phyloP scores from a whole-genome alignment of 768 basidiomycete species.

The Russula vinacea region DNA sequence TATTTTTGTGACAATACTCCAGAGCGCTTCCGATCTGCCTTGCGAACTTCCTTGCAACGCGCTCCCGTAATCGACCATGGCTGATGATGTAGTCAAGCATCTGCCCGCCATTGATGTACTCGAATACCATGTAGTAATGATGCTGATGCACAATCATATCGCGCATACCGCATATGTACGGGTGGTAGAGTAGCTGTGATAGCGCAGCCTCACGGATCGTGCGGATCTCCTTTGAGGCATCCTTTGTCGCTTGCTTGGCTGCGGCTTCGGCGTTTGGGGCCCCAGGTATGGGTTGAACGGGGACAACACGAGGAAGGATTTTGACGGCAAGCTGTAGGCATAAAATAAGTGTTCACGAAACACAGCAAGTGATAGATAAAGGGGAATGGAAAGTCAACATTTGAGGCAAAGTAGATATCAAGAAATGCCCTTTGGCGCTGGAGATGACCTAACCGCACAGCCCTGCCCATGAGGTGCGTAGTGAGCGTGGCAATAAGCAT shows the following conservation, averaged over 20 bases:
- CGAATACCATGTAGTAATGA: conserved; percentile 99
- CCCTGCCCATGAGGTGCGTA: conserved; percentile 3
- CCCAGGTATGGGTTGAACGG: conserved; percentile 49
- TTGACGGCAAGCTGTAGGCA: conserved; percentile 86
- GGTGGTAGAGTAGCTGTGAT: conserved; percentile 94
- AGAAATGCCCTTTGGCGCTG: conserved; percentile 11
- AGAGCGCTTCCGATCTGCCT: conserved; percentile 95
- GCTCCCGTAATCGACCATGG: conserved; percentile 91
- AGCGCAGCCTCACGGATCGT: conserved; percentile 95
- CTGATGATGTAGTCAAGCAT: conserved; percentile 99
- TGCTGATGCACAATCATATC: conserved; percentile 97
- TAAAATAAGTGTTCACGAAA: background rate
- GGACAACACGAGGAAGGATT: conserved; percentile 86
- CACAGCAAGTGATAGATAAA: background rate
- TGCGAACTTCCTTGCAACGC: conserved; percentile 96
- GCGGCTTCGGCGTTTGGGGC: conserved; percentile 53
- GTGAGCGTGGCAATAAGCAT: conserved; percentile 9
- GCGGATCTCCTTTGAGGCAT: conserved; percentile 93
- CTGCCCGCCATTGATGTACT: conserved; percentile 98
- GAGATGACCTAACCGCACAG: conserved; percentile 16
- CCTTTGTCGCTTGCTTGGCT: conserved; percentile 79
- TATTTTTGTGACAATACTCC: conserved; percentile 96
- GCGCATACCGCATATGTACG: conserved; percentile 99
- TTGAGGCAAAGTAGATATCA: background rate
- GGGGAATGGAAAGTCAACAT: background rate